Evolutionary conservation across 495 filamentous ascomycete genomes (phyloP).

Genomic region (Lophiostoma macrostomum): DNA sequence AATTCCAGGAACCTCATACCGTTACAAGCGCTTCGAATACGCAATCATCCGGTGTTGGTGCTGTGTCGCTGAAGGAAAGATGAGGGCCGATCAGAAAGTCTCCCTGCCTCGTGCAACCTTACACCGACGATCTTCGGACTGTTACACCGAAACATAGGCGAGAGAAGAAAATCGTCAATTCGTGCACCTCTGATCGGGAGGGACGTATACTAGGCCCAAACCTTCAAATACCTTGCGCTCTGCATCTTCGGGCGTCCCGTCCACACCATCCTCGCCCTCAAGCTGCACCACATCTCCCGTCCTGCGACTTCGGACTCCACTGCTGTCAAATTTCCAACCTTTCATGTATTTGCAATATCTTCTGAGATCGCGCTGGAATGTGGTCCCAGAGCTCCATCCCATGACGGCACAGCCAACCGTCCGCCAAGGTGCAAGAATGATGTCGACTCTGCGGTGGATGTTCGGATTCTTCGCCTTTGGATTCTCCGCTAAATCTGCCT

Average conservation of each 20-base stretch:
- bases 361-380: conserved; percentile 84
- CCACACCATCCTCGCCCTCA: conserved; percentile 49
- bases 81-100: too few species aligned
- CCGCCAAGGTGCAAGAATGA: conserved; percentile 86
- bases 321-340: conserved; percentile 85
- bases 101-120: too few species aligned
- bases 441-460: conserved; percentile 82
- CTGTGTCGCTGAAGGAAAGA: too few species aligned
- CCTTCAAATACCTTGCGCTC: conserved; percentile 80
- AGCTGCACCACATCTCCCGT: conserved; percentile 67
- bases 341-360: conserved; percentile 71
- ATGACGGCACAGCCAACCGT: conserved; percentile 83
- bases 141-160: too few species aligned
- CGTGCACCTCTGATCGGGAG: conserved; percentile 74
- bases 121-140: too few species aligned
- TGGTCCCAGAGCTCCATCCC: conserved; percentile 85
- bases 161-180: conserved; percentile 51
- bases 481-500: conserved; percentile 37
- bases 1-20: too few species aligned
- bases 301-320: conserved; percentile 67
- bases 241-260: conserved; percentile 56
- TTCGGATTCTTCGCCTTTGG: conserved; percentile 61
- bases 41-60: too few species aligned
- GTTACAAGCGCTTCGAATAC: too few species aligned
- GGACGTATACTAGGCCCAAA: conserved; percentile 68